Base-by-base conservation (phyloP, 805 yeast genomes). In the Vanderwaltozyma yarrowii region DNA sequence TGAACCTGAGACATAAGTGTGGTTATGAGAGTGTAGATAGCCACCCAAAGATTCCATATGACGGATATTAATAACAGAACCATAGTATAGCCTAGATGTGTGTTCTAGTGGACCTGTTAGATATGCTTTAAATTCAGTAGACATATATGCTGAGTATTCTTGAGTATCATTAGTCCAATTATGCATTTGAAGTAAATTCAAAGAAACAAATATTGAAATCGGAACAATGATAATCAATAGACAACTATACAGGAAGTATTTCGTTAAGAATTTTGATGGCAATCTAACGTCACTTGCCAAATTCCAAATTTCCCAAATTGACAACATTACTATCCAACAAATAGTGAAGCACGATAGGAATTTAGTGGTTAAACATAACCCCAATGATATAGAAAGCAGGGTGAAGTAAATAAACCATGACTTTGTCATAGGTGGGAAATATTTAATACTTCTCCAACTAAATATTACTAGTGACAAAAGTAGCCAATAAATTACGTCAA, bases 21-120 rank as follows among this genome's bases (percentile, higher is more conserved):
- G 69, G 31, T 71, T 64, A 57, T 85, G 89, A 2, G 95, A 82
- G 58, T 86, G 94, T 44, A 89, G 63, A 56, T 85, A 89, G 1
- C 79, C 79, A 16, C 92, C 94, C 37, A 76, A 53, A 1, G 84
- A 75, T 38, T 73, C 69, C 20, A 62, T 53, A 57, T 89, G 95
- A 45, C 89, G 78, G 24, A 89, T 45, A 15, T 83, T 73, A 18
- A 89, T 69, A 0, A 74, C 66, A 33, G 88, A 74, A 10, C 95
- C 96, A 56, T 65, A 78, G 9, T 77, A 71, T 1, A 88, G 76
- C 30, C 75, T 76, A n/a, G 77, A 76, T 16, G 86, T 80, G 29
- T 41, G 43, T 15, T 36, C 61, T 41, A 65, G 46, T 16, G 51
- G 50, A 35, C 66, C 62, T 51, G 67, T 66, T 47, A 70, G 54